Conservation (phyloP, 768 basidiomycete genomes). For the Rhodotorula babjevae region DNA sequence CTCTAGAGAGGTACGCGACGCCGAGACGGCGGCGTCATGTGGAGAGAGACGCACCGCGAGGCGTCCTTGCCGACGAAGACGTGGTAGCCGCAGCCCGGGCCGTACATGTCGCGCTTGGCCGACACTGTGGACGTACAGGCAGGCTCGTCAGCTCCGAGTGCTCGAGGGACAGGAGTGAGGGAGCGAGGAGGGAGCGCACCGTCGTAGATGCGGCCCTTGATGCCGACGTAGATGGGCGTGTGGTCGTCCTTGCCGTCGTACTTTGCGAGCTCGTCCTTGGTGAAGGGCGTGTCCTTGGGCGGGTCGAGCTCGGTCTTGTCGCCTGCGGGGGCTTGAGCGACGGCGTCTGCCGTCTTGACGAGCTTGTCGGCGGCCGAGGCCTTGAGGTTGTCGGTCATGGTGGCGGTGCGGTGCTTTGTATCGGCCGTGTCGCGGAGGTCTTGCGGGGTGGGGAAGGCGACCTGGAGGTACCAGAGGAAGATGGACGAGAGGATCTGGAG, state of each 20-base stretch:
- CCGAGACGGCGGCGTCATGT: too few species aligned
- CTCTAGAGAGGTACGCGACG: too few species aligned
- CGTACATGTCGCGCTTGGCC: conserved; percentile 80
- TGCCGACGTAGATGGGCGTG: conserved; percentile 81
- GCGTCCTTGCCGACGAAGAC: conserved; percentile 93
- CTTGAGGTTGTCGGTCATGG: not conserved
- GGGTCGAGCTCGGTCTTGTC: conserved; percentile 27
- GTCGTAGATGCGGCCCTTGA: conserved; percentile 63
- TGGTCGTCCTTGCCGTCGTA: conserved; percentile 64
- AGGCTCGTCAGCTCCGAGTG: too few species aligned
- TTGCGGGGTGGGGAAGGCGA: conserved; percentile 14
- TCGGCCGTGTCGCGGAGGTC: not conserved
- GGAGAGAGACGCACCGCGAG: conserved; percentile 49
- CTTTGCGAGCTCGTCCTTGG: conserved; percentile 60
- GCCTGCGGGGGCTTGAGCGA: conserved; percentile 6
- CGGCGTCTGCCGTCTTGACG: conserved; percentile 17
- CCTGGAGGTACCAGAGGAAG: conserved; percentile 33
- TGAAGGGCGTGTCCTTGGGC: conserved; percentile 74
- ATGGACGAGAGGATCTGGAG: conserved; percentile 15
- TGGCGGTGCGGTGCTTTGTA: not conserved
- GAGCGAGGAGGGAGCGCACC: not conserved
- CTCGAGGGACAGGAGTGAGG: not conserved
- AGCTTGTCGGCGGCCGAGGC: conserved; percentile 11
- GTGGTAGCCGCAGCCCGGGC: conserved; percentile 57
- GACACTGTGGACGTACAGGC: conserved; percentile 53